These are phyloP conservation scores for Phialophora expanda DNA, from an alignment of 2,329 filamentous ascomycete species.

Conservation along the genomic window DNA sequence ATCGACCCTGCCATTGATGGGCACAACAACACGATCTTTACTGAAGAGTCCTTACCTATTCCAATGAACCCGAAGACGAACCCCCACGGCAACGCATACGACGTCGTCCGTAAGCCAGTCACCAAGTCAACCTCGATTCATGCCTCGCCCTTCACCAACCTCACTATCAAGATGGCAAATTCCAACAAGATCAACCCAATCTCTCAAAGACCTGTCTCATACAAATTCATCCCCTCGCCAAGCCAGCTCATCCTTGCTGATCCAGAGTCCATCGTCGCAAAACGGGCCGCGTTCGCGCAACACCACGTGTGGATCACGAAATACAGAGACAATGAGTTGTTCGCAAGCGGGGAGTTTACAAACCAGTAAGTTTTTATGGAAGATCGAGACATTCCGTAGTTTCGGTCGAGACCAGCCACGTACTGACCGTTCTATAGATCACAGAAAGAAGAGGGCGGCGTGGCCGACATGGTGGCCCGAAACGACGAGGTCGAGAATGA, in stretches of 20 bases:
- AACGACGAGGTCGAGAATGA: conserved; percentile 51
- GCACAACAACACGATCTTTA: conserved; percentile 59
- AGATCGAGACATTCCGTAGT: neutral
- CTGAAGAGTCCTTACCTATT: conserved; percentile 59
- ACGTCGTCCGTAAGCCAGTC: conserved; percentile 58
- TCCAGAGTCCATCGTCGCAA: conserved; percentile 50
- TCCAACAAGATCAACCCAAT: conserved; percentile 50
- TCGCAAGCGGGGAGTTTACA: conserved; percentile 56
- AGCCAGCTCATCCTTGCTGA: conserved; percentile 57
- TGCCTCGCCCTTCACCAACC: conserved; percentile 55
- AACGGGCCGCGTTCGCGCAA: conserved; percentile 55
- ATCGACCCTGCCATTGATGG: conserved; percentile 69
- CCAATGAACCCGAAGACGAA: conserved; percentile 61
- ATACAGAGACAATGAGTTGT: conserved; percentile 56
- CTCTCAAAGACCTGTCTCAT: conserved; percentile 51
- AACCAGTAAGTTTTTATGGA: conserved; percentile 45
- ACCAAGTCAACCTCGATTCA: conserved; percentile 57
- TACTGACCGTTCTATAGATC: conserved; percentile 45
- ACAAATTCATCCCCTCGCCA: conserved; percentile 55
- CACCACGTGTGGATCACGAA: conserved; percentile 60
- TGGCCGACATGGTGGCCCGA: conserved; percentile 51
- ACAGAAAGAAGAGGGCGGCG: conserved; percentile 50
- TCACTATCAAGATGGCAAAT: conserved; percentile 58
- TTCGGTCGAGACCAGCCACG: neutral
- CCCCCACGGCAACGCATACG: conserved; percentile 66